Base-by-base conservation (phyloP, 139 green algal species). In the Edaphochlamys debaryana region DNA sequence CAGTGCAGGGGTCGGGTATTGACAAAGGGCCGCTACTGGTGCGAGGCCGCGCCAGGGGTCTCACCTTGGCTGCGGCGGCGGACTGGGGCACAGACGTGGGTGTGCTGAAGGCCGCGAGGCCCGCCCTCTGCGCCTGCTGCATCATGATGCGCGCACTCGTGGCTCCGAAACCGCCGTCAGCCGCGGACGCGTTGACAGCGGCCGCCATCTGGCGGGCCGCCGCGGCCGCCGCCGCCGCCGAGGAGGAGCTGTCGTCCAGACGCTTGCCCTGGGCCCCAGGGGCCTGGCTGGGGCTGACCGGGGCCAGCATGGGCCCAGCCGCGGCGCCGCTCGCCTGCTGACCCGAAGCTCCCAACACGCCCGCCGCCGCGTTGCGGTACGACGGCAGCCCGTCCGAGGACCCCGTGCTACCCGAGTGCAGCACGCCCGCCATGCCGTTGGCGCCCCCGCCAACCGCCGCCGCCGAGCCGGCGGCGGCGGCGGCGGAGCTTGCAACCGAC, bases 341-440 rank as follows among this genome's bases (percentile, higher is more conserved):
- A 25, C 41, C 50, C 45, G 75, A 20, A 36, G 54, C 36, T 9
- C 45, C 45, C 56, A 83, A 66, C 52, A 84, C 67, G 37, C 88
- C 88, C 37, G 88, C 82, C 13, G 85, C 82, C 20, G 86, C 89
- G 68, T 90, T 92, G 52, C 89, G 81, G 52, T 91, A 91, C 19
- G 84, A 87, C 0, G 85, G 79, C 22, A 81, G 37, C 9, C 63
- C 42, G 45, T 80, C 34, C 71, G 85, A 63, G 45, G 60, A 66
- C 71, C 71, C 48, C 29, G 29, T 63, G 50, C 66, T 79, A 38
- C n/a, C n/a, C n/a, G n/a, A n/a, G n/a, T 84, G 74, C 15, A 68
- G 30, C n/a, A 71, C 78, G n/a, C 36, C 42, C 1, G 41, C 52
- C 37, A 78, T 70, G 70, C 58, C 70, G 32, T 70, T 80, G 38